Evolutionary conservation across 2,329 filamentous ascomycete genomes (phyloP).

Genomic region (Fusarium sp.): DNA sequence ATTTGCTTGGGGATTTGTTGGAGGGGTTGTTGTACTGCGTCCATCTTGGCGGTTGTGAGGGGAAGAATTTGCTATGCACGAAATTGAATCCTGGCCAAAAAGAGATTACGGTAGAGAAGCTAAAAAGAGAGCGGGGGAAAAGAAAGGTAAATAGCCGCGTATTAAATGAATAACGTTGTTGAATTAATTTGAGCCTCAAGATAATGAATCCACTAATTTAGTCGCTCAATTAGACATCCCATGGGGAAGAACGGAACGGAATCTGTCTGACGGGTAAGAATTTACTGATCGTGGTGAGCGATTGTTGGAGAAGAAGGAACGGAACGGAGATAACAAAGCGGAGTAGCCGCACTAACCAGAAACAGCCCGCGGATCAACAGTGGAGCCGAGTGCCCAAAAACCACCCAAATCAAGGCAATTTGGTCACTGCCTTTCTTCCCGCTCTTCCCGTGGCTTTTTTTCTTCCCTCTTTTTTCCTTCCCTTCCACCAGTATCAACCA

Average conservation of each 20-base stretch:
- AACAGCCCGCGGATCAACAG: constrained; percentile 21
- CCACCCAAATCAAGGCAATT: not conserved
- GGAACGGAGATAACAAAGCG: not conserved
- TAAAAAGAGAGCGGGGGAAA: not conserved
- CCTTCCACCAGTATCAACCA: not conserved
- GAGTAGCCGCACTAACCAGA: not conserved
- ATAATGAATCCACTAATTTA: not conserved
- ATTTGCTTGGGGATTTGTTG: not conserved
- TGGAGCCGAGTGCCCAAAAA: constrained; percentile 6
- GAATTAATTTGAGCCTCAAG: not conserved
- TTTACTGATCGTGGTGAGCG: not conserved
- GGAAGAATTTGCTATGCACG: not conserved
- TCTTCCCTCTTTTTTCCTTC: not conserved
- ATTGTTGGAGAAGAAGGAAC: not conserved
- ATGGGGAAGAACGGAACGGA: not conserved
- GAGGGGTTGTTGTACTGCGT: constrained; percentile 7
- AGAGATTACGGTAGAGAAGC: not conserved
- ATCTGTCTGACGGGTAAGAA: not conserved
- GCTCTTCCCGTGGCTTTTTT: constrained; percentile 11
- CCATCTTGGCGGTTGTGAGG: constrained; percentile 12
- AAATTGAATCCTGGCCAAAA: not conserved
- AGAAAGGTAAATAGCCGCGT: not conserved
- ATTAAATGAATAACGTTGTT: not conserved
- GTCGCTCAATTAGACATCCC: not conserved
- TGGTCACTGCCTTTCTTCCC: not conserved